phyloP scores from a whole-genome alignment of 2,329 filamentous ascomycete species.

The Fusarium robinianum region DNA sequence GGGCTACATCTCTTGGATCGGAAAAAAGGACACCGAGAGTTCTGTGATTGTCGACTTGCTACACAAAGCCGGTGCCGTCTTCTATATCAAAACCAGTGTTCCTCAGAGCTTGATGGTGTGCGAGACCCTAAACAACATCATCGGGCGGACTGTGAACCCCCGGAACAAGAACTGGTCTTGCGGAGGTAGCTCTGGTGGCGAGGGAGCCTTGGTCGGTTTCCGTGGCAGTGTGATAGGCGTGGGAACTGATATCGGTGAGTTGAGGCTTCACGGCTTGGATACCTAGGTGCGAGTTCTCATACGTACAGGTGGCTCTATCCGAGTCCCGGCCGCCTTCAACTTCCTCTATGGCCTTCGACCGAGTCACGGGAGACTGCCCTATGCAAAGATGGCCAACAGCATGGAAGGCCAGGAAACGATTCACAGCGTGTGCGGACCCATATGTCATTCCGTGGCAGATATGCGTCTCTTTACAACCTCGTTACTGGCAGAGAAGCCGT shows the following conservation, averaged over 20 bases:
- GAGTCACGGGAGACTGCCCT: conserved; percentile 34
- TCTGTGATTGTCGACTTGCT: conserved; percentile 38
- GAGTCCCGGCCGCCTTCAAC: conserved; percentile 41
- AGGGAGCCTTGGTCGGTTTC: conserved; percentile 43
- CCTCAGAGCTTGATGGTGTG: conserved; percentile 31
- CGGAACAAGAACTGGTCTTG: conserved; percentile 39
- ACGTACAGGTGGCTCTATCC: conserved; percentile 40
- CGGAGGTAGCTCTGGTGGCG: conserved; percentile 46
- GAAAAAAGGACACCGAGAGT: conserved; percentile 38
- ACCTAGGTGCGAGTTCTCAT: conserved; percentile 34
- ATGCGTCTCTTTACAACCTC: conserved; percentile 31
- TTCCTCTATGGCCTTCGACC: conserved; percentile 39
- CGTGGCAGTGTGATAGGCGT: conserved; percentile 42
- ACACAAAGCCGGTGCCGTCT: conserved; percentile 36
- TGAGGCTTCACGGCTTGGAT: no score
- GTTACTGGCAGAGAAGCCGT: conserved; percentile 41
- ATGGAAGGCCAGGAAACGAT: conserved; percentile 44
- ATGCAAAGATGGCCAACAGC: conserved; percentile 40
- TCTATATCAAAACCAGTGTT: conserved; percentile 34
- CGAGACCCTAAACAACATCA: conserved; percentile 40
- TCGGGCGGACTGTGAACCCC: conserved; percentile 43
- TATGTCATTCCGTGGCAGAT: conserved; percentile 35
- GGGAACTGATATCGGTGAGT: conserved; percentile 43
- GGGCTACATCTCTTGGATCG: conserved; percentile 43
- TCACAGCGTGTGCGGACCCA: conserved; percentile 41